phyloP scores from a whole-genome alignment of 352 stramenopile genomes.

The Globisporangium lucens region DNA sequence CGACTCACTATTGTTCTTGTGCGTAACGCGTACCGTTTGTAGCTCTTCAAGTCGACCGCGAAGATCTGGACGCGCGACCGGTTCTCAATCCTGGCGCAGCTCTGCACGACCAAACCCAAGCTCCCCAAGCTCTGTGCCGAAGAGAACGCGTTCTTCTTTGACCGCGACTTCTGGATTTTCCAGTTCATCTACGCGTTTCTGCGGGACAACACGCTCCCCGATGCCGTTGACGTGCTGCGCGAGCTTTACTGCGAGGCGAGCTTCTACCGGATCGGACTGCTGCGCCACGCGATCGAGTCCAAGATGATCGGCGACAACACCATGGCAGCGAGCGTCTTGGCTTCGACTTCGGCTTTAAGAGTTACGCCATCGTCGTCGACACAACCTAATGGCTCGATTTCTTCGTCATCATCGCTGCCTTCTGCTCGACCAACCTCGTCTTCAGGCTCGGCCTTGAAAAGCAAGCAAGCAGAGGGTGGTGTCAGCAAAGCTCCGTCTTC shows the following conservation, averaged over 20 bases:
- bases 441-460: constrained; percentile 1
- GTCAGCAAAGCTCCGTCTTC: constrained; percentile 3
- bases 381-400: not conserved
- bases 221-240: constrained; percentile 53
- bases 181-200: constrained; percentile 69
- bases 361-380: constrained; percentile 2
- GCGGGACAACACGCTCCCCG: constrained; percentile 56
- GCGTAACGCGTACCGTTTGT: not conserved
- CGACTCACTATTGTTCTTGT: not conserved
- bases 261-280: constrained; percentile 70
- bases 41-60: constrained; percentile 75
- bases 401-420: constrained; percentile 1
- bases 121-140: constrained; percentile 45
- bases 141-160: constrained; percentile 67
- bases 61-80: constrained; percentile 71
- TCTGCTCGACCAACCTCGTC: constrained; percentile 7
- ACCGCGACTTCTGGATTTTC: constrained; percentile 74
- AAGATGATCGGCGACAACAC: constrained; percentile 65
- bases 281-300: constrained; percentile 74
- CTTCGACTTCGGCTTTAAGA: not conserved
- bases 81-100: constrained; percentile 79
- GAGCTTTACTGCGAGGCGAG: constrained; percentile 77
- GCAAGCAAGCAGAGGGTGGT: not conserved
- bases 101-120: constrained; percentile 65
- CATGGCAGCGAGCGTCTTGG: constrained; percentile 28